Evolutionary conservation across 371 early-diverging fungal species (phyloP).

Genomic region (Chytridium lagenaria): DNA sequence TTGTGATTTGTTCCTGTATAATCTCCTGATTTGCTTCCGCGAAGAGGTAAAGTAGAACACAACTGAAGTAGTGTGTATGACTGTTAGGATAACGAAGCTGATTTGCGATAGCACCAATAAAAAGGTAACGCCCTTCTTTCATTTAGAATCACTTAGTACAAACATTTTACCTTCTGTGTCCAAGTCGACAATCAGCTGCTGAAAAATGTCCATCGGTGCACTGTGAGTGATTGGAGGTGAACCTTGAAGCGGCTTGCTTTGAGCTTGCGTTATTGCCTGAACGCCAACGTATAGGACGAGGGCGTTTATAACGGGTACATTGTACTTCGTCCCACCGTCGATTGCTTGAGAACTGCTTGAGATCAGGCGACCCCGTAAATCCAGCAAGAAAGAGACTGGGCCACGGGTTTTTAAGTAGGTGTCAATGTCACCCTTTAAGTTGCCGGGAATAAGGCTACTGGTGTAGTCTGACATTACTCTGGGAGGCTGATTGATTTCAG

Average conservation of each 20-base stretch:
- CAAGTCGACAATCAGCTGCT: slow-evolving; percentile 74
- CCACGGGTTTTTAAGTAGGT: slow-evolving; percentile 68
- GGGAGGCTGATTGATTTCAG: slow-evolving; percentile 86
- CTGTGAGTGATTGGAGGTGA: slow-evolving; percentile 59
- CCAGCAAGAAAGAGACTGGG: slow-evolving; percentile 67
- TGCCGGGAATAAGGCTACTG: slow-evolving; percentile 58
- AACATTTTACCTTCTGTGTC: slow-evolving; percentile 77
- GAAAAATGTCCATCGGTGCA: slow-evolving; percentile 83
- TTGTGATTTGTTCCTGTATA: slow-evolving; percentile 92
- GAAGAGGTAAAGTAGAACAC: slow-evolving; percentile 80
- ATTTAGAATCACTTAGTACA: not conserved
- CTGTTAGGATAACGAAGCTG: slow-evolving; percentile 97
- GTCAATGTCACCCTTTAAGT: slow-evolving; percentile 77
- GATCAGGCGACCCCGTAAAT: slow-evolving; percentile 57
- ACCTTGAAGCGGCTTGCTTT: slow-evolving; percentile 42
- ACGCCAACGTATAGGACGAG: slow-evolving; percentile 89
- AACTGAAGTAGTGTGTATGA: slow-evolving; percentile 94
- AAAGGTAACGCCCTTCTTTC: slow-evolving; percentile 74
- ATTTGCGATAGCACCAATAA: slow-evolving; percentile 92
- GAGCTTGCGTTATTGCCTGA: slow-evolving; percentile 71
- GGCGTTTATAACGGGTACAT: slow-evolving; percentile 82
- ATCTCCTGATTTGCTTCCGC: slow-evolving; percentile 81
- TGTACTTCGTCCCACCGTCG: slow-evolving; percentile 61
- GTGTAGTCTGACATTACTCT: slow-evolving; percentile 85
- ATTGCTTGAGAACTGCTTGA: not conserved